These are phyloP conservation scores for Capsicum pubescens DNA, from an alignment of 257 asterid species.

Conservation along the genomic window DNA sequence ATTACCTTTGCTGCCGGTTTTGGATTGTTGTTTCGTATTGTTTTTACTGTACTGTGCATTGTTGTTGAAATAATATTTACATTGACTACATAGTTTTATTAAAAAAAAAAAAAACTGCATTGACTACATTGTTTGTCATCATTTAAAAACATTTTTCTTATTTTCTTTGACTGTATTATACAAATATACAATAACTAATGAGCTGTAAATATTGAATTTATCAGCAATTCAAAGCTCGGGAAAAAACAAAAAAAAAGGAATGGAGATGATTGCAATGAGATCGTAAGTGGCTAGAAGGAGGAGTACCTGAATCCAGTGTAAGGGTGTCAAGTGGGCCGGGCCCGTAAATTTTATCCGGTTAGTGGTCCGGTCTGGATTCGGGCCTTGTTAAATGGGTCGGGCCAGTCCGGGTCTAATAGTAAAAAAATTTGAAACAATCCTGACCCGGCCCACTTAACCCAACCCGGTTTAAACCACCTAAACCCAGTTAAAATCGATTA, in stretches of 20 bases:
- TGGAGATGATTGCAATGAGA: background rate
- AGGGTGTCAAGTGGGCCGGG: no score
- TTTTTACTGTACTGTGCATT: background rate
- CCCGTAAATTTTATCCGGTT: no score
- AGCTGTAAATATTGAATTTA: background rate
- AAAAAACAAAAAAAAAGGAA: background rate
- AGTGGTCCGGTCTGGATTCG: no score
- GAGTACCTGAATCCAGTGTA: no score
- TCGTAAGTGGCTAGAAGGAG: conserved; percentile 3
- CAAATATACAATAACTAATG: background rate
- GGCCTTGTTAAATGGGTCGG: no score
- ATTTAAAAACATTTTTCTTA: background rate
- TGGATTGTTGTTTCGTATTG: background rate
- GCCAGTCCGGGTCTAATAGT: no score
- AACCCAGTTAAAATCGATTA: no score
- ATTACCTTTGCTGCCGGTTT: background rate
- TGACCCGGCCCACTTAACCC: no score
- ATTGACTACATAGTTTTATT: no score
- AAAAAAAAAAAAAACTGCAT: no score
- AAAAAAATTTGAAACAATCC: no score
- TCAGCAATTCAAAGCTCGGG: background rate
- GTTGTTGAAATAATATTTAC: background rate
- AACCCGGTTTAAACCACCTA: no score
- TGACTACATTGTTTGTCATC: background rate
- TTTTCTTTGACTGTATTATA: background rate